Conservation (phyloP, 371 early-diverging fungal species). For the Dinochytrium kinnereticum region DNA sequence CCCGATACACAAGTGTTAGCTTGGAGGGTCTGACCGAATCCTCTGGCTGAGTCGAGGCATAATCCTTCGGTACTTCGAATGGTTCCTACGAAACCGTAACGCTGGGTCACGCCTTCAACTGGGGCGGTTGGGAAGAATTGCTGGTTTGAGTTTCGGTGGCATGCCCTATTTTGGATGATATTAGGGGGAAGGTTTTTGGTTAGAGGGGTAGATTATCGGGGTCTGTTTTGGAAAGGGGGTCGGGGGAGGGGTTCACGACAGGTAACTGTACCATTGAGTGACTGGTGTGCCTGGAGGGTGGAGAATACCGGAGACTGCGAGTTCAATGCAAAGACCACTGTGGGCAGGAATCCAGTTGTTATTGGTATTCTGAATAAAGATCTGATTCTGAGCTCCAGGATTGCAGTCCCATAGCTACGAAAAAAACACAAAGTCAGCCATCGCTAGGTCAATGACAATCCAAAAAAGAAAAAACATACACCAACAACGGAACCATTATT, state of each 20-base stretch:
- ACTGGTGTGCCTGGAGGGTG: slow-evolving; percentile 13
- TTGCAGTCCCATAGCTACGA: slow-evolving; percentile 20
- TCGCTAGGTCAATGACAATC: too few species aligned
- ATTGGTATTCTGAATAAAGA: slow-evolving; percentile 6
- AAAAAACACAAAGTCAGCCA: too few species aligned
- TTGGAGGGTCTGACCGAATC: background rate
- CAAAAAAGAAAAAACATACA: slow-evolving; percentile 3
- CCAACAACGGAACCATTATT: slow-evolving; percentile 16
- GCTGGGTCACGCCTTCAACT: slow-evolving; percentile 2
- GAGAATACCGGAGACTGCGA: slow-evolving; percentile 7
- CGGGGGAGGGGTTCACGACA: too few species aligned
- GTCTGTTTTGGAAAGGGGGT: too few species aligned
- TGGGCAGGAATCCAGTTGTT: slow-evolving; percentile 11
- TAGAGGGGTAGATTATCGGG: too few species aligned
- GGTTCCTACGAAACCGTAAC: slow-evolving; percentile 8
- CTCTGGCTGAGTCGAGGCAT: slow-evolving; percentile 5
- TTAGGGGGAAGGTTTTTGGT: background rate
- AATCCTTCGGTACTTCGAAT: background rate
- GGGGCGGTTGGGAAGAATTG: background rate
- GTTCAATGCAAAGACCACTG: slow-evolving; percentile 19
- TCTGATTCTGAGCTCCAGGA: slow-evolving; percentile 11
- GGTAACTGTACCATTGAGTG: slow-evolving; percentile 13
- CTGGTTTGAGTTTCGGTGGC: slow-evolving; percentile 18
- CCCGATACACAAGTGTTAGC: slow-evolving; percentile 13
- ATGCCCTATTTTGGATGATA: slow-evolving; percentile 6